phyloP scores from a whole-genome alignment of 192 early-diverging fungal genomes.

The Mortierella claussenii region DNA sequence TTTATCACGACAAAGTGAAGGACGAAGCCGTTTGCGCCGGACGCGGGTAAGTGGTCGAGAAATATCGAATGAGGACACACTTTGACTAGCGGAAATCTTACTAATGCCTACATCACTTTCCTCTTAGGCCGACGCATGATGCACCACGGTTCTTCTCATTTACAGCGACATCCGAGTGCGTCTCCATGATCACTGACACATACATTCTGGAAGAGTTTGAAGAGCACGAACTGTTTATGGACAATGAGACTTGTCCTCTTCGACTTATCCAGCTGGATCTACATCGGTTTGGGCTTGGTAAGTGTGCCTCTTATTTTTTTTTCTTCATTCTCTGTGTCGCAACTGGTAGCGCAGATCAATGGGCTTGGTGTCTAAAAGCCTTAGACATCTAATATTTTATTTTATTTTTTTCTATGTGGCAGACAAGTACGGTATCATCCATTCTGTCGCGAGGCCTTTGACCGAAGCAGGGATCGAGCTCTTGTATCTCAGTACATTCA shows the following conservation, averaged over 20 bases:
- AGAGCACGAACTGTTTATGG: constrained; percentile 60
- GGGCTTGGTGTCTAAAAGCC: too few species aligned
- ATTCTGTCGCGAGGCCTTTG: constrained; percentile 73
- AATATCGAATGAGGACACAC: too few species aligned
- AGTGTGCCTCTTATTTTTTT: too few species aligned
- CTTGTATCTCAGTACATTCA: constrained; percentile 73
- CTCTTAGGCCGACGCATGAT: constrained; percentile 27
- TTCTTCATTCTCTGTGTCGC: too few species aligned
- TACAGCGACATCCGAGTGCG: constrained; percentile 71
- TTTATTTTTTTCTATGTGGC: background rate
- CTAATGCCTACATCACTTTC: too few species aligned
- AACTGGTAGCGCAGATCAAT: too few species aligned
- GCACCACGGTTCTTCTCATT: constrained; percentile 74
- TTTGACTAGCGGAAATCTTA: too few species aligned
- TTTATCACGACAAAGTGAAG: constrained; percentile 66
- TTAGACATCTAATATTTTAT: background rate
- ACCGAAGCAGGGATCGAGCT: constrained; percentile 66
- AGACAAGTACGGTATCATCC: constrained; percentile 77
- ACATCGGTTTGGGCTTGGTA: constrained; percentile 61
- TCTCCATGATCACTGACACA: constrained; percentile 73
- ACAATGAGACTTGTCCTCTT: constrained; percentile 55
- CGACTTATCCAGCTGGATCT: constrained; percentile 77
- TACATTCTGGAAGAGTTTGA: constrained; percentile 64
- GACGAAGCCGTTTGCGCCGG: constrained; percentile 30
- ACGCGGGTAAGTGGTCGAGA: constrained; percentile 14